A percentile compares a stretch with the other conserved stretches of the same genome.
Conservation (phyloP, 495 filamentous ascomycete species). For the Neurospora discreta region DNA sequence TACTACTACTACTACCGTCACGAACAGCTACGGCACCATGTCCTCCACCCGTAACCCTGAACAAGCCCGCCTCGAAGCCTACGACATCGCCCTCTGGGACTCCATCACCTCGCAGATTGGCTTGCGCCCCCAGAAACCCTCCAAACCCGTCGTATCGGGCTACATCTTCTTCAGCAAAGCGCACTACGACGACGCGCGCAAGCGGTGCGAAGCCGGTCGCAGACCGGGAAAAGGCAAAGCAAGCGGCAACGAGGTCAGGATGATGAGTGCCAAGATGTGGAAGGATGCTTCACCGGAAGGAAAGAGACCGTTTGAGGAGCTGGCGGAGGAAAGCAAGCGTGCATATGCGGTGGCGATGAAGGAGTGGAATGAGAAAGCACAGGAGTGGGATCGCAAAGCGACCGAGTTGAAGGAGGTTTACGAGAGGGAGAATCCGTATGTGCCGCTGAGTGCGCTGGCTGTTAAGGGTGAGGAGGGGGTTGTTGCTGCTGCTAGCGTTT, state of each 20-base stretch:
- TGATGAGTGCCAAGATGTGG: constrained; percentile 81
- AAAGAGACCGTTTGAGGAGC: constrained; percentile 64
- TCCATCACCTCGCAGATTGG: constrained; percentile 61
- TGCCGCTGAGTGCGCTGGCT: constrained; percentile 10
- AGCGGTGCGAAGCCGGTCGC: constrained; percentile 55
- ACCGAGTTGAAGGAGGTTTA: constrained; percentile 49
- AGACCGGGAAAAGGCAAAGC: constrained; percentile 53
- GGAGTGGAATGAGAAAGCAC: constrained; percentile 44
- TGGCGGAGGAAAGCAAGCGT: constrained; percentile 55
- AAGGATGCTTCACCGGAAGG: constrained; percentile 55
- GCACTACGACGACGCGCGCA: constrained; percentile 63
- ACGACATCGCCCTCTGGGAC: constrained; percentile 62
- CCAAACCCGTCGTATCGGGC: constrained; percentile 57
- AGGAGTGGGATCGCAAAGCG: constrained; percentile 61
- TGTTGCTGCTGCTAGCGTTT: neutral
- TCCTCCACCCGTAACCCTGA: constrained; percentile 31
- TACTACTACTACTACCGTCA: neutral
- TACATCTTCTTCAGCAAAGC: constrained; percentile 73
- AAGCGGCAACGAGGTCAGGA: constrained; percentile 69
- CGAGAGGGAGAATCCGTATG: constrained; percentile 45
- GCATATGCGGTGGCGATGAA: constrained; percentile 45
- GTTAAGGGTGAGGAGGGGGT: neutral
- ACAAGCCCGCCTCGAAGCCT: constrained; percentile 48
- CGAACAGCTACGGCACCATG: neutral
- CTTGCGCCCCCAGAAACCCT: constrained; percentile 56